Conservation (phyloP, 495 filamentous ascomycete species). For the Hypoxylon crocopeplum region DNA sequence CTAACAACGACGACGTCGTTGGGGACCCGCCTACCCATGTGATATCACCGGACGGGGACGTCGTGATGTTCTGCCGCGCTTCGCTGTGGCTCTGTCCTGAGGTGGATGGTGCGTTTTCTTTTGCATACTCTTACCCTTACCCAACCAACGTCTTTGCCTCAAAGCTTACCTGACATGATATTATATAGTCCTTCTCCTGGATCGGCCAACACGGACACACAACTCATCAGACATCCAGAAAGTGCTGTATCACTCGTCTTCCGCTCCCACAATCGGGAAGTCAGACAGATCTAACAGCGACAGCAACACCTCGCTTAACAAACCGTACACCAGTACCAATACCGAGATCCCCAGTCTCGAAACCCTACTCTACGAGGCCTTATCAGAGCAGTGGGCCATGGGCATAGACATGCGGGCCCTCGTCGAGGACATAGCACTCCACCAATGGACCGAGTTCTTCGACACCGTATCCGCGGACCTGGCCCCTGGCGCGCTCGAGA, state of each 20-base stretch:
- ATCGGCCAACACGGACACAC: slow-evolving; percentile 34
- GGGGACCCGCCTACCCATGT: slow-evolving; percentile 6
- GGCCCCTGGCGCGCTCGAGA: background rate
- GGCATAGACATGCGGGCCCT: slow-evolving; percentile 13
- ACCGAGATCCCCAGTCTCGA: slow-evolving; percentile 34
- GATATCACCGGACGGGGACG: slow-evolving; percentile 24
- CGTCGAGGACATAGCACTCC: slow-evolving; percentile 37
- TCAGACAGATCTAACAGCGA: background rate
- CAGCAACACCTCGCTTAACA: background rate
- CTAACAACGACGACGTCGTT: slow-evolving; percentile 25
- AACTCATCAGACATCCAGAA: slow-evolving; percentile 15
- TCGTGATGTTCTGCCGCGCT: slow-evolving; percentile 39
- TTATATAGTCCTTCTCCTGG: slow-evolving; percentile 41
- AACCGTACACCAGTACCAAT: background rate
- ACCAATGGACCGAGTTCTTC: slow-evolving; percentile 48
- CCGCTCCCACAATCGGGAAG: background rate
- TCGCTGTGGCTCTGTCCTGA: slow-evolving; percentile 39
- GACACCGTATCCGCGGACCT: slow-evolving; percentile 32
- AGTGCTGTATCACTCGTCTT: background rate
- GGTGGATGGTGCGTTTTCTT: slow-evolving; percentile 11
- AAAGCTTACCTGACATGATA: background rate
- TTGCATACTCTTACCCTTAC: slow-evolving; percentile 7
- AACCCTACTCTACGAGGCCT: slow-evolving; percentile 27
- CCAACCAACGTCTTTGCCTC: slow-evolving; percentile 17
- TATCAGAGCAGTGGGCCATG: slow-evolving; percentile 6